A percentile compares a stretch with the other conserved stretches of the same genome.
Conservation (phyloP, 2,329 filamentous ascomycete genomes). For the Aureobasidium subglaciale region DNA sequence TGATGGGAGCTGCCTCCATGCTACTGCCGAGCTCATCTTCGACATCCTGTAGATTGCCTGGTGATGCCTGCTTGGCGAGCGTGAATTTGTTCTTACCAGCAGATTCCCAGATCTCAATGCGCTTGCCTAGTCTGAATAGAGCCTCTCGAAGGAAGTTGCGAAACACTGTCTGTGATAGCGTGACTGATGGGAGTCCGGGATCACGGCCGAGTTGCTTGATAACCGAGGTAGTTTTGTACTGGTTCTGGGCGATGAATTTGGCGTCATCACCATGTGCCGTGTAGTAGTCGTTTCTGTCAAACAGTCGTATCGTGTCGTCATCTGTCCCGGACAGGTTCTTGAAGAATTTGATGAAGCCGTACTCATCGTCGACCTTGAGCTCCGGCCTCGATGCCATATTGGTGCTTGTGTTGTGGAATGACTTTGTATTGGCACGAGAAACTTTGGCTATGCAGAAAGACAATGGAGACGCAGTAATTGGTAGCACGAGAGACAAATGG, state of each 20-base stretch:
- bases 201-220: slow-evolving; percentile 80
- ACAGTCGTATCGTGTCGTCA: slow-evolving; percentile 79
- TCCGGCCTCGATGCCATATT: slow-evolving; percentile 50
- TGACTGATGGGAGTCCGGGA: slow-evolving; percentile 84
- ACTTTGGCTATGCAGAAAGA: no score
- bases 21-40: slow-evolving; percentile 88
- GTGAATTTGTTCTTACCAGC: slow-evolving; percentile 84
- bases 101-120: slow-evolving; percentile 83
- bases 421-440: no score
- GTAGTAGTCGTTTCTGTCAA: slow-evolving; percentile 92
- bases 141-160: slow-evolving; percentile 92
- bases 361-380: slow-evolving; percentile 81
- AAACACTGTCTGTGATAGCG: slow-evolving; percentile 91
- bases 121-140: slow-evolving; percentile 82
- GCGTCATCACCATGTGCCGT: slow-evolving; percentile 87
- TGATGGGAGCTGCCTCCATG: slow-evolving; percentile 85
- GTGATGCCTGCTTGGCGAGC: slow-evolving; percentile 73
- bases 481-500: neutral
- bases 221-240: slow-evolving; percentile 97
- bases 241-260: slow-evolving; percentile 69
- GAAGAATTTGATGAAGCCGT: slow-evolving; percentile 94
- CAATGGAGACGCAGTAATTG: no score
- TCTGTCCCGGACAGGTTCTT: slow-evolving; percentile 67
- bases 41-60: slow-evolving; percentile 92
- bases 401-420: neutral